Conservation (phyloP, 73 alveolate species). For the Paramecium caudatum region DNA sequence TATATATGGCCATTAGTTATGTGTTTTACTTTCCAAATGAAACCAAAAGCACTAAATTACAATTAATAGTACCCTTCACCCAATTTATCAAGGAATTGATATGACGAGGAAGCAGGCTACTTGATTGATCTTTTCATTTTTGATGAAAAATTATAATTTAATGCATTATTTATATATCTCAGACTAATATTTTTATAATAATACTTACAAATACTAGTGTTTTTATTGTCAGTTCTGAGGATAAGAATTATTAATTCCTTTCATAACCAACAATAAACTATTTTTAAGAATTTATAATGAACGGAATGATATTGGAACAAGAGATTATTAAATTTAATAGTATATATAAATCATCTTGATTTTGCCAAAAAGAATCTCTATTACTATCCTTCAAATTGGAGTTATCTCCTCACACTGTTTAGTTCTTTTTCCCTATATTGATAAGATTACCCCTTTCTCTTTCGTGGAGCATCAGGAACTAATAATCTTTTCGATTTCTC, state of each 20-base stretch:
- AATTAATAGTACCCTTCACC: conserved; percentile 35
- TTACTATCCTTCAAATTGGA: no score
- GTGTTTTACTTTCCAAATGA: conserved; percentile 49
- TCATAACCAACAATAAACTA: not conserved
- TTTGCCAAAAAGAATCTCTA: no score
- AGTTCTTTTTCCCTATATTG: no score
- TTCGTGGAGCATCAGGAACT: no score
- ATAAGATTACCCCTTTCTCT: no score
- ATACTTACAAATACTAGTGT: no score
- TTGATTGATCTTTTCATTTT: conserved; percentile 31
- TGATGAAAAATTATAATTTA: not conserved
- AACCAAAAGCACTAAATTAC: conserved; percentile 27
- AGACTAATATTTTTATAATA: no score
- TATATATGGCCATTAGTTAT: conserved; percentile 20
- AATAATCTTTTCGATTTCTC: no score
- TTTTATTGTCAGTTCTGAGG: not conserved
- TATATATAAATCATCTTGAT: no score
- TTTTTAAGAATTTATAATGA: not conserved
- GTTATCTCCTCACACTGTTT: no score
- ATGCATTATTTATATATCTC: not conserved
- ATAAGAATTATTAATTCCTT: not conserved
- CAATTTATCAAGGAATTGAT: conserved; percentile 55
- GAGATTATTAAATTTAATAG: not conserved
- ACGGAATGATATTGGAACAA: not conserved
- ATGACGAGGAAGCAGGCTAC: conserved; percentile 53